These are phyloP conservation scores for Plicaturopsis crispa DNA, from an alignment of 768 basidiomycete genomes.

Conservation along the genomic window DNA sequence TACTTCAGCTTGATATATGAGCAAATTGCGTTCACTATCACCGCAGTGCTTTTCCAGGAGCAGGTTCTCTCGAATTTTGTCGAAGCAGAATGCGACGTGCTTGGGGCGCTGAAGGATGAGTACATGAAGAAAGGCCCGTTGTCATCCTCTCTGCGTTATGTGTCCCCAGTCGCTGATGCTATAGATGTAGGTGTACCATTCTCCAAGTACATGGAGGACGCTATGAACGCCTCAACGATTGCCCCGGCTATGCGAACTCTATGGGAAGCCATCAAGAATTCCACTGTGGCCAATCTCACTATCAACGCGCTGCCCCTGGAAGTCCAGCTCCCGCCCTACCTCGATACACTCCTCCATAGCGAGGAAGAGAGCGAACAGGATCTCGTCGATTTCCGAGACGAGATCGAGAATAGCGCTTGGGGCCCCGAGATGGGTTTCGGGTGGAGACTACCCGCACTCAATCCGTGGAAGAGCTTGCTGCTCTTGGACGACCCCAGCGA, in stretches of 20 bases:
- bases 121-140: slow-evolving; percentile 54
- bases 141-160: neutral
- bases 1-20: slow-evolving; percentile 87
- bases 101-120: slow-evolving; percentile 66
- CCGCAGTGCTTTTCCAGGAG: slow-evolving; percentile 88
- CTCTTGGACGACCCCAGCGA: slow-evolving; percentile 55
- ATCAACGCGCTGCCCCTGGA: slow-evolving; percentile 78
- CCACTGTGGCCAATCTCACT: slow-evolving; percentile 69
- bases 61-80: slow-evolving; percentile 86
- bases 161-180: slow-evolving; percentile 4
- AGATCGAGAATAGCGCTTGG: slow-evolving; percentile 45
- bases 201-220: slow-evolving; percentile 44
- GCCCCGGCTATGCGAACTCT: slow-evolving; percentile 74
- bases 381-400: slow-evolving; percentile 42
- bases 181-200: slow-evolving; percentile 61
- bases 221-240: slow-evolving; percentile 61
- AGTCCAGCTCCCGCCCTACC: slow-evolving; percentile 77
- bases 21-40: slow-evolving; percentile 82
- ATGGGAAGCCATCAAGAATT: slow-evolving; percentile 71
- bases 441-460: slow-evolving; percentile 65
- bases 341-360: slow-evolving; percentile 63
- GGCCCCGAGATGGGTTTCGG: slow-evolving; percentile 60
- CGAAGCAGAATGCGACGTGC: slow-evolving; percentile 66
- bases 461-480: slow-evolving; percentile 90
- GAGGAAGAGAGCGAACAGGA: slow-evolving; percentile 53